phyloP scores from a whole-genome alignment of 306 rosid species.

The Arachis stenosperma region DNA sequence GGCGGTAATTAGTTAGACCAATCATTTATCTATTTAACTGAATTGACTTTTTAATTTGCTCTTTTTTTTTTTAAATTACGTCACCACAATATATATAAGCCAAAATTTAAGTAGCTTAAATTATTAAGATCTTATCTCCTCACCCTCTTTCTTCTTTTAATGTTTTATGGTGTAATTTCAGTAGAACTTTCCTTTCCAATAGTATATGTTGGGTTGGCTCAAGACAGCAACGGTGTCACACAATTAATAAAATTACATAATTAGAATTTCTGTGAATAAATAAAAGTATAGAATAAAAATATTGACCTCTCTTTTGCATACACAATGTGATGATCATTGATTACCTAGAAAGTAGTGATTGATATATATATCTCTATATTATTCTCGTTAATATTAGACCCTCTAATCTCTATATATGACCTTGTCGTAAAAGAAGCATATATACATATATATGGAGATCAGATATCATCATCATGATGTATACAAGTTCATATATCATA shows the following conservation, averaged over 20 bases:
- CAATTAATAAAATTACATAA: constrained; percentile 12
- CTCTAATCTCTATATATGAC: constrained; percentile 12
- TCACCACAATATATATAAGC: not conserved
- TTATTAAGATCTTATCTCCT: not conserved
- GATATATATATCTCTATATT: constrained; percentile 2
- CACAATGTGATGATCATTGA: not conserved
- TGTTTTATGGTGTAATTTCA: not conserved
- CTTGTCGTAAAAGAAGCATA: not conserved
- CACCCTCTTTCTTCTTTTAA: no score
- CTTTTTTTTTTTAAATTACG: not conserved
- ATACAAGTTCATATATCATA: not conserved
- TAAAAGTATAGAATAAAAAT: constrained; percentile 25
- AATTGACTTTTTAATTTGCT: not conserved
- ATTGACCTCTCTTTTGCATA: constrained; percentile 32
- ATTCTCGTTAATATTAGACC: constrained; percentile 9
- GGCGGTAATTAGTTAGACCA: not conserved
- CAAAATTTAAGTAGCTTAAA: not conserved
- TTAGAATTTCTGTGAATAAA: constrained; percentile 3
- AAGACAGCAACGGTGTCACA: constrained; percentile 17
- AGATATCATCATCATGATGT: not conserved
- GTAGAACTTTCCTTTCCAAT: constrained; percentile 2
- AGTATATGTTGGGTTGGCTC: constrained; percentile 29
- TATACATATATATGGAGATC: not conserved
- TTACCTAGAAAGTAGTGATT: constrained; percentile 27
- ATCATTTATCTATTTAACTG: not conserved